phyloP scores from a whole-genome alignment of 805 yeast genomes.

The Isabelozyma pseudorhagii region DNA sequence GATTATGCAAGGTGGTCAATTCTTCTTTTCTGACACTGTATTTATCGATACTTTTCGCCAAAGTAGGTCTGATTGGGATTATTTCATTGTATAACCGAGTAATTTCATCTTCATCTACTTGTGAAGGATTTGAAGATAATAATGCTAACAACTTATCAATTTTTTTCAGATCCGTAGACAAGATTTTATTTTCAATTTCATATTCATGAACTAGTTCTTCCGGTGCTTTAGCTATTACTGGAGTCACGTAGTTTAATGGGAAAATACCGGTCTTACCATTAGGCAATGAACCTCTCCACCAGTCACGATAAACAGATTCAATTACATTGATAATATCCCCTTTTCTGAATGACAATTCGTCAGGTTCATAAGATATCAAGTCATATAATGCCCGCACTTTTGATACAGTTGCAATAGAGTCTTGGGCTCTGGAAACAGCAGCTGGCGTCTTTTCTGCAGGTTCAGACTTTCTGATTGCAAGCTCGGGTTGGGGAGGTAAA shows the following conservation, averaged over 20 bases:
- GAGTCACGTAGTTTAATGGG: conserved; percentile 88
- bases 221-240: conserved; percentile 62
- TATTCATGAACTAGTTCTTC: conserved; percentile 54
- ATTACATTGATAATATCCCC: conserved; percentile 88
- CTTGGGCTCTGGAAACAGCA: background rate
- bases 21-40: conserved; percentile 78
- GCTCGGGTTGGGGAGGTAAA: conserved; percentile 2
- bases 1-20: conserved; percentile 63
- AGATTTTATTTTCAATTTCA: conserved; percentile 49
- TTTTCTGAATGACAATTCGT: conserved; percentile 79
- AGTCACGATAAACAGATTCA: conserved; percentile 85
- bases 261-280: conserved; percentile 82
- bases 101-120: conserved; percentile 57
- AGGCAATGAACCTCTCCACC: conserved; percentile 88
- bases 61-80: conserved; percentile 67
- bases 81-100: conserved; percentile 71
- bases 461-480: conserved; percentile 1
- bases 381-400: conserved; percentile 86
- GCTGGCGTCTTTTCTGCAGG: conserved; percentile 8
- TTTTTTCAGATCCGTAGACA: conserved; percentile 48
- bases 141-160: conserved; percentile 69
- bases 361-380: conserved; percentile 71
- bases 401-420: conserved; percentile 41
- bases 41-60: conserved; percentile 74
- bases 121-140: conserved; percentile 30